phyloP scores from a whole-genome alignment of 371 early-diverging fungal species.

The Scutellospora calospora region DNA sequence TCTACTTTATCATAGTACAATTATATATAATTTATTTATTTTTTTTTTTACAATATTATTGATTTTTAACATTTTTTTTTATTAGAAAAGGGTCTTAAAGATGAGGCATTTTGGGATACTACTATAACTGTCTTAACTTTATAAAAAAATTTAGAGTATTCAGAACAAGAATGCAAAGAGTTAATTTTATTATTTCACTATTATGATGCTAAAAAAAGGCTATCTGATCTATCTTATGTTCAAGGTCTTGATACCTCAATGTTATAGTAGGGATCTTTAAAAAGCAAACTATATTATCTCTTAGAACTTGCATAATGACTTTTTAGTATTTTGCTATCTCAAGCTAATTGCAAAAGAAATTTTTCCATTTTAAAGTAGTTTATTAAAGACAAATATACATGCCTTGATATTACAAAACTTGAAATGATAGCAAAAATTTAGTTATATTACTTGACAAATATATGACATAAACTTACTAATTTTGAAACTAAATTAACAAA shows the following conservation, averaged over 20 bases:
- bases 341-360: conserved; percentile 3
- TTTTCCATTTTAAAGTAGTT: not conserved
- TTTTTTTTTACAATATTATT: not conserved
- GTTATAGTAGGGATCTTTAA: not conserved
- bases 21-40: not conserved
- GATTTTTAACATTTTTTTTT: not conserved
- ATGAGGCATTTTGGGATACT: not conserved
- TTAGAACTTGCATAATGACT: not conserved
- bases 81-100: not conserved
- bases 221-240: not conserved
- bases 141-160: not conserved
- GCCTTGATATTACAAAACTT: not conserved
- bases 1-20: not conserved
- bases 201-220: not conserved
- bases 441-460: not conserved
- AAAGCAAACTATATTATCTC: not conserved
- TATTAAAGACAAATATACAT: not conserved
- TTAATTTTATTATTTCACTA: not conserved
- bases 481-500: not conserved
- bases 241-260: not conserved
- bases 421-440: conserved; percentile 5
- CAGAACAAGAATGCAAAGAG: not conserved
- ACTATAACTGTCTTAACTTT: not conserved
- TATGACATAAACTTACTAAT: not conserved
- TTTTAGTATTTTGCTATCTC: not conserved